Evolutionary conservation across 805 yeast species (phyloP).

Genomic region (Suhomyces sp.): DNA sequence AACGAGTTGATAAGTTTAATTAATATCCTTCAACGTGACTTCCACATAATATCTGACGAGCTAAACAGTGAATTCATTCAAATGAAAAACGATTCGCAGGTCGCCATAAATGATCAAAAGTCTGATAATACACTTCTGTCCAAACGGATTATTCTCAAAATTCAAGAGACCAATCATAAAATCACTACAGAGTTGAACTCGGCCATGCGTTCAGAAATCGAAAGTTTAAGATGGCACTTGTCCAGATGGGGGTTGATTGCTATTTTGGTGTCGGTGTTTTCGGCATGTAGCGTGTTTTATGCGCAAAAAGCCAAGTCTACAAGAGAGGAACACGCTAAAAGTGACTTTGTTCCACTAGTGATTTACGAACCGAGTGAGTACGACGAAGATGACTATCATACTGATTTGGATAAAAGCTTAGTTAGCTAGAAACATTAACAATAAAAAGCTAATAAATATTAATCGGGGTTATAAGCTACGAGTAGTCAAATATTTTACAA

Average conservation of each 20-base stretch:
- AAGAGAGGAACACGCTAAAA: constrained; percentile 20
- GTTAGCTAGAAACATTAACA: constrained; percentile 1
- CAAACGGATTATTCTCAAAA: constrained; percentile 60
- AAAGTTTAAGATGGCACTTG: constrained; percentile 87
- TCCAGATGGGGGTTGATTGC: constrained; percentile 85
- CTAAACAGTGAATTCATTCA: constrained; percentile 58
- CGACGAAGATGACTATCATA: constrained; percentile 53
- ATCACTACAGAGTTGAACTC: constrained; percentile 79
- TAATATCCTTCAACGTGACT: constrained; percentile 67
- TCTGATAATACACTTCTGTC: constrained; percentile 78
- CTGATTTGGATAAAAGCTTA: constrained; percentile 46
- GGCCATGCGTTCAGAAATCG: constrained; percentile 82
- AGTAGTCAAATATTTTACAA: not conserved
- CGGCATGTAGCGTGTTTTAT: constrained; percentile 51
- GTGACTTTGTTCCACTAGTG: constrained; percentile 43
- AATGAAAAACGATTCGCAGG: constrained; percentile 70
- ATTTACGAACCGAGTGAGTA: constrained; percentile 48
- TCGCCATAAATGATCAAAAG: constrained; percentile 81
- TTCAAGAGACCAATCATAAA: constrained; percentile 81
- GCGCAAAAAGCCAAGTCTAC: constrained; percentile 33
- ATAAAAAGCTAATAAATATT: not conserved
- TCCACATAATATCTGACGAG: constrained; percentile 73
- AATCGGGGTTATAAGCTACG: not conserved
- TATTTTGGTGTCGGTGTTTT: constrained; percentile 61
- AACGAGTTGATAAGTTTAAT: constrained; percentile 64